A percentile compares a stretch with the other conserved stretches of the same genome.
Evolutionary conservation across 805 yeast species (phyloP).

Genomic region (Lachancea quebecensis): DNA sequence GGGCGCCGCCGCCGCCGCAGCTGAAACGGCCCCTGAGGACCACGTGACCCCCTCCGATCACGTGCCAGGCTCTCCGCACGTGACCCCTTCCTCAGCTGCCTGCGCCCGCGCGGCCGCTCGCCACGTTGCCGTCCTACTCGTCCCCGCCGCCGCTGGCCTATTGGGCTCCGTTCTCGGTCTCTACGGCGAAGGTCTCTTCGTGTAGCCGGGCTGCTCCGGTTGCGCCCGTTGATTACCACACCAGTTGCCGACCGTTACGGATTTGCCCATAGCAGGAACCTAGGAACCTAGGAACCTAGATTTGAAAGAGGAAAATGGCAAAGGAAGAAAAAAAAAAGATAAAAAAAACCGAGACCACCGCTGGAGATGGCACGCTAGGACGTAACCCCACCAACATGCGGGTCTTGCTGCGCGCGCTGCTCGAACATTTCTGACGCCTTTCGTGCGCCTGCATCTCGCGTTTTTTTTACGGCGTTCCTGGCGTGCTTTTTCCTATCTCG

Average conservation of each 20-base stretch:
- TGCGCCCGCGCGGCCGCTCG: slow-evolving; percentile 7
- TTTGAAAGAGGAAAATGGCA: too few species aligned
- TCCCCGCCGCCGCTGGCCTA: slow-evolving; percentile 10
- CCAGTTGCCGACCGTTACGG: too few species aligned
- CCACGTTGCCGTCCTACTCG: slow-evolving; percentile 5
- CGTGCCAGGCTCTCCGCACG: slow-evolving; percentile 13
- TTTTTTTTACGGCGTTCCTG: not conserved
- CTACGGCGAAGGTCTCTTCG: slow-evolving; percentile 30
- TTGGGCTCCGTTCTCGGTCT: slow-evolving; percentile 28
- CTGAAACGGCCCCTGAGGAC: not conserved
- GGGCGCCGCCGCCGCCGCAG: slow-evolving; percentile 12
- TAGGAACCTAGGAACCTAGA: too few species aligned
- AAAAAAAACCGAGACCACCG: too few species aligned
- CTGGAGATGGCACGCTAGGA: too few species aligned
- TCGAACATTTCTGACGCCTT: not conserved
- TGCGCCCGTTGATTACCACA: not conserved
- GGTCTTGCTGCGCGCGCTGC: too few species aligned
- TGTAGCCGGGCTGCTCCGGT: slow-evolving; percentile 2
- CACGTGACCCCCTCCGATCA: slow-evolving; percentile 1
- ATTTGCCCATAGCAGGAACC: too few species aligned
- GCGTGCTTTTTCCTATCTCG: not conserved
- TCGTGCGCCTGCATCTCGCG: not conserved
- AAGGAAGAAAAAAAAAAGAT: too few species aligned
- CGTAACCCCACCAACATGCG: too few species aligned
- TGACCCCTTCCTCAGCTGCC: slow-evolving; percentile 6